Base-by-base conservation (phyloP, 1,284 basidiomycete species). In the Cystobasidium pallidum region DNA sequence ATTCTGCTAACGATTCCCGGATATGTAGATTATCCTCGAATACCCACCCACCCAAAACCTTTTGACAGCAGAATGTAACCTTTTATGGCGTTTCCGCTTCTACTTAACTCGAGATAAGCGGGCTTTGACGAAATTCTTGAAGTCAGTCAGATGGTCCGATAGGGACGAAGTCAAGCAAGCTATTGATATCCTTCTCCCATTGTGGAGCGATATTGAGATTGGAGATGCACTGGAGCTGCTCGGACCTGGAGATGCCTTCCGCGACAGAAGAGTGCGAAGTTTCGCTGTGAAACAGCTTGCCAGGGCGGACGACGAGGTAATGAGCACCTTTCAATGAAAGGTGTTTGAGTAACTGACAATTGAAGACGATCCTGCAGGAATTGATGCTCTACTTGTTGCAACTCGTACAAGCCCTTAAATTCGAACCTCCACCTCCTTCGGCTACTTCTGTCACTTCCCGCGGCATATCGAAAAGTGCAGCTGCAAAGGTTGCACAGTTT, bases 61-160 rank as follows among this genome's bases (percentile, higher is more conserved):
- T 3, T 91, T 87, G 0, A 88, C 92, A 0, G 89, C 94, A 77
- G 95, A 99, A 82, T 96, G 95, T 80, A 95, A 99, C 76, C 82
- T 95, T 19, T 88, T 99, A 28, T 99, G 96, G 96, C 94, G 96
- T 79, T 99, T 96, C 85, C 88, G 96, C 11, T 99, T 98, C 82
- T 99, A 97, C 77, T 87, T 99, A 17, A 88, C 90, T 0, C 84
- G 92, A 32, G 91, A 94, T 80, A 92, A 92, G 80, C 82, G 84
- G 11, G 82, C 83, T 0, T 85, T 99, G 32, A 99, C 95, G 39
- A 99, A 99, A 81, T 99, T 99, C 82, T 85, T 99, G 73, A 98
- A 95, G 82, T 94, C 93, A 34, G 96, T 99, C 32, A 94, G 94
- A 10, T 99, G 96, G 96, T 86, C 91, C 51, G 96, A 99, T 80